Conservation (phyloP, 2,329 filamentous ascomycete species). For the Zasmidium cellare region DNA sequence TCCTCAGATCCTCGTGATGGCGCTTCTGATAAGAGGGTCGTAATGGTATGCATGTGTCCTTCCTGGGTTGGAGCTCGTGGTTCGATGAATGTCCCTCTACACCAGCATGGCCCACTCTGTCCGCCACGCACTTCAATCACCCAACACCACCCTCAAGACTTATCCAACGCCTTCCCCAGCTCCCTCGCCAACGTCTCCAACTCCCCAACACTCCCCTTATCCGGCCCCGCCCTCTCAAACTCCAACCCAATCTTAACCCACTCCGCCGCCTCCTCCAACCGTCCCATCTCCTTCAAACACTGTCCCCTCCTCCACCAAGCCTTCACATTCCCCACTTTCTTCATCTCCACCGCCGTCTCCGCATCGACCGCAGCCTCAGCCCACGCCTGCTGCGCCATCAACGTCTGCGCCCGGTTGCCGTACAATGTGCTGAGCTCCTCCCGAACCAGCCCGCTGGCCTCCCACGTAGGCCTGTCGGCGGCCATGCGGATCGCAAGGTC, state of each 20-base stretch:
- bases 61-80: no score
- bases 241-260: conserved; percentile 79
- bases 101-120: no score
- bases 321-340: conserved; percentile 85
- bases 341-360: conserved; percentile 83
- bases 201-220: conserved; percentile 32
- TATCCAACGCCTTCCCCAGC: conserved; percentile 23
- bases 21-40: no score
- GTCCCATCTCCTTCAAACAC: conserved; percentile 87
- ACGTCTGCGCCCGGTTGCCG: conserved; percentile 84
- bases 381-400: conserved; percentile 82
- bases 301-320: conserved; percentile 88
- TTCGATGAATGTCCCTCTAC: no score
- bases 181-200: conserved; percentile 32
- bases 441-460: conserved; percentile 76
- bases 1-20: no score
- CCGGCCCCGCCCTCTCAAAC: conserved; percentile 42
- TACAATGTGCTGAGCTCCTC: conserved; percentile 82
- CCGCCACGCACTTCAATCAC: no score
- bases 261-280: conserved; percentile 76
- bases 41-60: no score
- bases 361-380: conserved; percentile 84
- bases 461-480: conserved; percentile 77
- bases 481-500: conserved; percentile 89
- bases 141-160: conserved; percentile 1